A percentile compares a stretch with the other conserved stretches of the same genome.
These are phyloP conservation scores for Cercospora sesami DNA, from an alignment of 2,329 filamentous ascomycete species.

Conservation along the genomic window DNA sequence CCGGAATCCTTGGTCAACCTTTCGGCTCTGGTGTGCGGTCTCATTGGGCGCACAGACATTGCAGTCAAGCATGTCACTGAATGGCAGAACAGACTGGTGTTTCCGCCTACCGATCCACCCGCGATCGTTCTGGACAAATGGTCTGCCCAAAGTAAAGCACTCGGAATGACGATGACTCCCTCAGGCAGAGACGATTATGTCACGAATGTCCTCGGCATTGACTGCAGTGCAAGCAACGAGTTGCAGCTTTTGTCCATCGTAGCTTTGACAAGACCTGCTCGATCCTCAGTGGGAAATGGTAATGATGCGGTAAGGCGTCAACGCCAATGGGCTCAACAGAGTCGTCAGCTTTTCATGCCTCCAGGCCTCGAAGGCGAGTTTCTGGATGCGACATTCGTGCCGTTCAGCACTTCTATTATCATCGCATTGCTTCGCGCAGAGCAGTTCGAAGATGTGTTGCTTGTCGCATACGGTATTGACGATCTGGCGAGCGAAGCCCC, in stretches of 20 bases:
- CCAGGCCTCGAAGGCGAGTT: not conserved
- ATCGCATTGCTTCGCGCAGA: conserved; percentile 7
- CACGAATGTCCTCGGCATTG: conserved; percentile 3
- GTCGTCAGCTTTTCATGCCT: not conserved
- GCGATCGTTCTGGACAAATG: conserved; percentile 6
- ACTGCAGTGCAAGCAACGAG: not conserved
- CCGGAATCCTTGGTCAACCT: conserved; percentile 31
- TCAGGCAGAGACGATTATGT: not conserved
- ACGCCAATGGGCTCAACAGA: not conserved
- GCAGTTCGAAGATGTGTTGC: not conserved
- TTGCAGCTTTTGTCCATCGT: conserved; percentile 3
- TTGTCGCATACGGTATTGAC: not conserved
- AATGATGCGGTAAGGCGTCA: not conserved
- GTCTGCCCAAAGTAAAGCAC: not conserved
- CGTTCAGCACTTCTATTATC: not conserved
- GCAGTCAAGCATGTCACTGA: conserved; percentile 42
- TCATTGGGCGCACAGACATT: conserved; percentile 27
- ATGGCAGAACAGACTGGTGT: conserved; percentile 45
- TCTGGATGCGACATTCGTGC: conserved; percentile 18
- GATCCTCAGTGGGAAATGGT: not conserved
- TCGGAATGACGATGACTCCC: conserved; percentile 20
- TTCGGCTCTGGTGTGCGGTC: conserved; percentile 30
- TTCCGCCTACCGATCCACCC: conserved; percentile 20
- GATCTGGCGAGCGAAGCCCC: not conserved
- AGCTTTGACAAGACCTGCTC: not conserved